Conservation (phyloP, 306 rosid species). For the Oemleria cerasiformis region DNA sequence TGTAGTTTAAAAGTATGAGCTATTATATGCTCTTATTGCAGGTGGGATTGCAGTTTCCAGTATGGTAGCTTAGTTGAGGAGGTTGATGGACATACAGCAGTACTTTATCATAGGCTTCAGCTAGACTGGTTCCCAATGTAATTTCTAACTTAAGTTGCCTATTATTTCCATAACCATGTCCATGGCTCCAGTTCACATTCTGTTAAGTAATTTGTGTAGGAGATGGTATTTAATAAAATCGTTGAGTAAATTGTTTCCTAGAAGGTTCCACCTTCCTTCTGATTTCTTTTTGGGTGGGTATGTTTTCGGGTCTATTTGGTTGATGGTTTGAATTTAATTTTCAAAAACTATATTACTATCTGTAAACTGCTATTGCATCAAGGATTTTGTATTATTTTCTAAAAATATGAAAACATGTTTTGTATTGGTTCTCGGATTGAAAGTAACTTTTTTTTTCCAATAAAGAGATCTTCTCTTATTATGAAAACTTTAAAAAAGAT, state of each 20-base stretch:
- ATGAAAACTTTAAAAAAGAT: too few relatives aligned
- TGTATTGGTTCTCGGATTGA: neutral
- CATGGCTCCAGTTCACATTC: neutral
- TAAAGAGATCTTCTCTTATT: neutral
- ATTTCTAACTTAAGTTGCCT: slow-evolving; percentile 15
- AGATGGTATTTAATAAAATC: neutral
- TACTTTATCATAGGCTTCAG: slow-evolving; percentile 94
- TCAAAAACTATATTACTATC: neutral
- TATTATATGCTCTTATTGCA: slow-evolving; percentile 27
- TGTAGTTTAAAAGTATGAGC: neutral
- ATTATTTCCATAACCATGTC: neutral
- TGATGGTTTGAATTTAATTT: neutral
- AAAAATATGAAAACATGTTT: neutral
- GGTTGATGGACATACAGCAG: slow-evolving; percentile 98
- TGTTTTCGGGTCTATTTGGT: neutral
- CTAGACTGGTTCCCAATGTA: slow-evolving; percentile 98
- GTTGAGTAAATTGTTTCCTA: neutral
- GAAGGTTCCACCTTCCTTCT: neutral
- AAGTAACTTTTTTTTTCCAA: neutral
- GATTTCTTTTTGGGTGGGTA: neutral
- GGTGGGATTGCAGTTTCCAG: slow-evolving; percentile 98
- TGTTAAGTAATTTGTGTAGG: neutral
- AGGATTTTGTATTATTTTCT: neutral
- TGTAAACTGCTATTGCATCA: neutral
- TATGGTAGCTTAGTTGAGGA: slow-evolving; percentile 96